A percentile compares a stretch with the other conserved stretches of the same genome.
Evolutionary conservation across 148 eudicot species (phyloP).

Genomic region (Vaccinium vitisidaea): DNA sequence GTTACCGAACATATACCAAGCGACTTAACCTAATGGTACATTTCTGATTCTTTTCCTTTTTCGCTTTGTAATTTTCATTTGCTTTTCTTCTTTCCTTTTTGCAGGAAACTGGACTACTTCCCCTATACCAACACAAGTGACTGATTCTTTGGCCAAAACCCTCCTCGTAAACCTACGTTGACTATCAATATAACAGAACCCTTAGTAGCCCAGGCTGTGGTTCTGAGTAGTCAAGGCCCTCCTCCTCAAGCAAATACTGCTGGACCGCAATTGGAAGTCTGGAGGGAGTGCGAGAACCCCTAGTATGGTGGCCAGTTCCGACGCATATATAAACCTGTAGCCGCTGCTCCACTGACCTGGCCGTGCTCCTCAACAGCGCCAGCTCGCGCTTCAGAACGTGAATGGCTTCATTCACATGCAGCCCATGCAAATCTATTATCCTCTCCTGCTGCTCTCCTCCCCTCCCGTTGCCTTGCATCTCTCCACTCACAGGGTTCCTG

Average conservation of each 20-base stretch:
- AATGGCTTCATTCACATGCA: slow-evolving; percentile 84
- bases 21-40: slow-evolving; percentile 27
- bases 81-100: slow-evolving; percentile 25
- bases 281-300: slow-evolving; percentile 84
- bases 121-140: slow-evolving; percentile 49
- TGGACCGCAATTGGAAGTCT: slow-evolving; percentile 89
- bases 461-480: slow-evolving; percentile 53
- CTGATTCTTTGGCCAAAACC: slow-evolving; percentile 25
- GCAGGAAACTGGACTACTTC: slow-evolving; percentile 28
- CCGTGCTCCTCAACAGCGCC: slow-evolving; percentile 53
- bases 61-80: slow-evolving; percentile 20
- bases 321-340: slow-evolving; percentile 74
- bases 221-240: slow-evolving; percentile 83
- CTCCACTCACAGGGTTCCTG: slow-evolving; percentile 71
- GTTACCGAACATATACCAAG: slow-evolving; percentile 37
- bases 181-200: slow-evolving; percentile 67
- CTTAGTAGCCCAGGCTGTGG: slow-evolving; percentile 92
- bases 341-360: slow-evolving; percentile 65
- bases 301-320: slow-evolving; percentile 92
- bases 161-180: slow-evolving; percentile 27
- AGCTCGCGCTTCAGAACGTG: slow-evolving; percentile 78
- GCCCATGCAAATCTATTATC: slow-evolving; percentile 90
- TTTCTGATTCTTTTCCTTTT: slow-evolving; percentile 22
- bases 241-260: slow-evolving; percentile 87
- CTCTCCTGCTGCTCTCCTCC: slow-evolving; percentile 47